These are phyloP conservation scores for Fraxinus xanthoxyloides DNA, from an alignment of 305 asterid species.

Conservation along the genomic window DNA sequence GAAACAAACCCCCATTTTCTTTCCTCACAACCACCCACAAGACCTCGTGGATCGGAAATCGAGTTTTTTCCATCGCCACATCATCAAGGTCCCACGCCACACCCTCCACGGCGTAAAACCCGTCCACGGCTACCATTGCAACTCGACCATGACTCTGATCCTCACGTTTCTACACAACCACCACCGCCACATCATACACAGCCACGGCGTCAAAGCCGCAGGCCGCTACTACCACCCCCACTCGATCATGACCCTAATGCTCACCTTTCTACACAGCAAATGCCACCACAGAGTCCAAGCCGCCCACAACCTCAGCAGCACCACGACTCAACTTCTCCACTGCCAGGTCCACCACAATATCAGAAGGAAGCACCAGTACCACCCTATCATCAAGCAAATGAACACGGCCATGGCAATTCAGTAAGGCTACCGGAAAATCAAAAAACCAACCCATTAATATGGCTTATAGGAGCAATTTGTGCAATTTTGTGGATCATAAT, in stretches of 20 bases:
- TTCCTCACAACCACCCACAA: slow-evolving; percentile 17
- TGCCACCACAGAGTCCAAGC: background rate
- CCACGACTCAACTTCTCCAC: background rate
- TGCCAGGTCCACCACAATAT: background rate
- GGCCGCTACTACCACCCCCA: background rate
- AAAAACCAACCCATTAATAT: slow-evolving; percentile 59
- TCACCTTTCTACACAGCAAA: background rate
- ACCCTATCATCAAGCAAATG: background rate
- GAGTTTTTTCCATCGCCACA: background rate
- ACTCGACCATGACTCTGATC: background rate
- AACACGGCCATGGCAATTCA: background rate
- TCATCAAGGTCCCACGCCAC: background rate
- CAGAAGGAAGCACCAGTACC: background rate
- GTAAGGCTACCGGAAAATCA: slow-evolving; percentile 16
- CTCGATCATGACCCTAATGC: background rate
- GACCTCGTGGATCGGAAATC: background rate
- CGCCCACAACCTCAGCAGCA: background rate
- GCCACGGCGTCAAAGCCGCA: slow-evolving; percentile 8
- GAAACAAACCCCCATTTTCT: slow-evolving; percentile 44
- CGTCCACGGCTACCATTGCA: background rate
- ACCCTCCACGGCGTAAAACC: background rate
- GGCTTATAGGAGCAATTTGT: slow-evolving; percentile 79
- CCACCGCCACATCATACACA: slow-evolving; percentile 9
- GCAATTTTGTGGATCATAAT: slow-evolving; percentile 74
- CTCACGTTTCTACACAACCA: background rate